Conservation (phyloP, 768 basidiomycete species). For the Trametopsis cervina region DNA sequence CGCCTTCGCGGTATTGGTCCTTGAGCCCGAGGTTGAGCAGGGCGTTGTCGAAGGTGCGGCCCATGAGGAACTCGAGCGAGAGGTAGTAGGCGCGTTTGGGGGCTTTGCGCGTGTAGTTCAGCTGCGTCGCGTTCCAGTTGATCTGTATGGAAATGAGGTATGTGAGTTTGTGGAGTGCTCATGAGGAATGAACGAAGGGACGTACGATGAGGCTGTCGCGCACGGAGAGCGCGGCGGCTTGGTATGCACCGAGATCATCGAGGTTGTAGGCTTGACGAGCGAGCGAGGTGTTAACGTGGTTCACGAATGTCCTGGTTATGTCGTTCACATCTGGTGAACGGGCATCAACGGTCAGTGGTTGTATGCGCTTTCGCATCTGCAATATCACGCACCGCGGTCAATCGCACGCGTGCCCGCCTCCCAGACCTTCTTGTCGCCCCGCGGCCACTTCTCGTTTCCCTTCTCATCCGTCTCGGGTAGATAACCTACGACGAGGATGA, state of each 20-base stretch:
- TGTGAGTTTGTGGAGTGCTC: background rate
- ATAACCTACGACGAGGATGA: conserved; percentile 50
- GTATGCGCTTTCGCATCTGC: background rate
- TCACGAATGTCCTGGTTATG: conserved; percentile 71
- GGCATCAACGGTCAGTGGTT: background rate
- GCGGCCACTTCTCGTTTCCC: conserved; percentile 83
- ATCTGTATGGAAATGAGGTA: conserved; percentile 35
- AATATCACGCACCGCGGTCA: conserved; percentile 39
- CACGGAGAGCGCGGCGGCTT: conserved; percentile 82
- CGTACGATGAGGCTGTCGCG: conserved; percentile 81
- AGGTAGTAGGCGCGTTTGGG: conserved; percentile 94
- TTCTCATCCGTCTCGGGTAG: conserved; percentile 67
- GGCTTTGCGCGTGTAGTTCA: conserved; percentile 69
- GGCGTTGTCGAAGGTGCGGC: conserved; percentile 70
- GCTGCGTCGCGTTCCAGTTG: conserved; percentile 83
- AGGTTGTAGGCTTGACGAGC: conserved; percentile 90
- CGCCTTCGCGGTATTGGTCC: conserved; percentile 58
- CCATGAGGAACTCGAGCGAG: conserved; percentile 90
- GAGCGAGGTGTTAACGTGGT: conserved; percentile 83
- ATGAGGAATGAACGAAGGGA: conserved; percentile 7
- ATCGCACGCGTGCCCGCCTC: conserved; percentile 52
- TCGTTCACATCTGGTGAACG: conserved; percentile 42
- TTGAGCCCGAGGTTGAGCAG: conserved; percentile 88
- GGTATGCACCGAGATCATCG: conserved; percentile 82
- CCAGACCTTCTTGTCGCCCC: conserved; percentile 73